Evolutionary conservation across 495 filamentous ascomycete genomes (phyloP).

Genomic region (Pseudotulostoma volvatum): DNA sequence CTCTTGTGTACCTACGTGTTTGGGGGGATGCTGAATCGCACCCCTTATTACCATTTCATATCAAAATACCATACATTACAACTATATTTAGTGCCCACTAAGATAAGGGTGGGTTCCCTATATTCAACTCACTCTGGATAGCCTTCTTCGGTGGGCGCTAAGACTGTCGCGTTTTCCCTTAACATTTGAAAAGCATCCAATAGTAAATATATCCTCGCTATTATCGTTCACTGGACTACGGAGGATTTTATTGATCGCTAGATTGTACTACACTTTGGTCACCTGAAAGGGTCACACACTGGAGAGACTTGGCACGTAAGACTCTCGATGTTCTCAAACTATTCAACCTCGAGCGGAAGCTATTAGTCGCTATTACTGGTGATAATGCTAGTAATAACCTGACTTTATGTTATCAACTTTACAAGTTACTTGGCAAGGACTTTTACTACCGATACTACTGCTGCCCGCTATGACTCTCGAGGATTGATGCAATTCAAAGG

Average conservation of each 20-base stretch:
- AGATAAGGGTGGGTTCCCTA: no score
- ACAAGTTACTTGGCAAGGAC: not conserved
- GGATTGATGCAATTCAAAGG: not conserved
- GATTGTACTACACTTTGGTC: not conserved
- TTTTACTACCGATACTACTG: not conserved
- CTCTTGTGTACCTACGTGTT: no score
- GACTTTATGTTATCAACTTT: not conserved
- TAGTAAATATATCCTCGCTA: not conserved
- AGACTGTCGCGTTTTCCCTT: not conserved
- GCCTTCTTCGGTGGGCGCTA: no score
- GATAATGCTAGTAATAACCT: not conserved
- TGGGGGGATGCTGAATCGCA: no score
- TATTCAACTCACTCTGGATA: no score
- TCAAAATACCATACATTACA: no score
- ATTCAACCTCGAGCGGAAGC: not conserved
- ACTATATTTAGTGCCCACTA: no score
- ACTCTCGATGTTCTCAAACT: not conserved
- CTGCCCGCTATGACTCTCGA: not conserved
- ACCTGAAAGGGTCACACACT: not conserved
- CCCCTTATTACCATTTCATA: no score
- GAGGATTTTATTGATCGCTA: not conserved
- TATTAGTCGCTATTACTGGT: not conserved
- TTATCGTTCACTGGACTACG: not conserved
- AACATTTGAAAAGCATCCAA: not conserved
- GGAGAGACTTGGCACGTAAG: not conserved